A percentile compares a stretch with the other conserved stretches of the same genome.
These are phyloP conservation scores for Solanum etuberosum DNA, from an alignment of 257 asterid genomes.

Conservation along the genomic window DNA sequence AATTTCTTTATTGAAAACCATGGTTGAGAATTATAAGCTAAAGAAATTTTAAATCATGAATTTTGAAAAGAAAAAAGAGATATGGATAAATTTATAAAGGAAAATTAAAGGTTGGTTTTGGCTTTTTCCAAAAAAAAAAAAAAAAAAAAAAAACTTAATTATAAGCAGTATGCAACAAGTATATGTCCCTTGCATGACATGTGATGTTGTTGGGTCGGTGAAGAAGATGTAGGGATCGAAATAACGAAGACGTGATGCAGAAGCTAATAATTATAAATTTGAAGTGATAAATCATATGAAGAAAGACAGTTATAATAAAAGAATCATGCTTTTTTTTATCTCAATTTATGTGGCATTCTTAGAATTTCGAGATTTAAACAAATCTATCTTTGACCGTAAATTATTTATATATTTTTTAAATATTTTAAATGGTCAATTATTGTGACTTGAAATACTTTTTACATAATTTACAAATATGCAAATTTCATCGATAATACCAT, in stretches of 20 bases:
- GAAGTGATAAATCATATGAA: neutral
- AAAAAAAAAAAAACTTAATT: neutral
- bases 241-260: rapidly evolving
- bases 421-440: too few species aligned
- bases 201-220: neutral
- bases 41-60: neutral
- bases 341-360: too few species aligned
- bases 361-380: rapidly evolving
- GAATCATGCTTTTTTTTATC: rapidly evolving
- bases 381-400: rapidly evolving
- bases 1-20: neutral
- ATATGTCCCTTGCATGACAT: neutral
- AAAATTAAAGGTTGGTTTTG: neutral
- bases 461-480: too few species aligned
- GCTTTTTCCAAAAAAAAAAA: neutral
- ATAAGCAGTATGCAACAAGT: neutral
- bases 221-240: neutral
- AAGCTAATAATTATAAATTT: too few species aligned
- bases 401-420: too few species aligned
- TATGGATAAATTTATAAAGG: neutral
- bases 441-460: too few species aligned
- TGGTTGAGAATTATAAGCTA: neutral
- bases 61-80: neutral
- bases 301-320: neutral
- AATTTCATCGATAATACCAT: too few species aligned